A percentile compares a stretch with the other conserved stretches of the same genome.
phyloP scores from a whole-genome alignment of 331 rosid genomes.

The Stylosanthes scabra region DNA sequence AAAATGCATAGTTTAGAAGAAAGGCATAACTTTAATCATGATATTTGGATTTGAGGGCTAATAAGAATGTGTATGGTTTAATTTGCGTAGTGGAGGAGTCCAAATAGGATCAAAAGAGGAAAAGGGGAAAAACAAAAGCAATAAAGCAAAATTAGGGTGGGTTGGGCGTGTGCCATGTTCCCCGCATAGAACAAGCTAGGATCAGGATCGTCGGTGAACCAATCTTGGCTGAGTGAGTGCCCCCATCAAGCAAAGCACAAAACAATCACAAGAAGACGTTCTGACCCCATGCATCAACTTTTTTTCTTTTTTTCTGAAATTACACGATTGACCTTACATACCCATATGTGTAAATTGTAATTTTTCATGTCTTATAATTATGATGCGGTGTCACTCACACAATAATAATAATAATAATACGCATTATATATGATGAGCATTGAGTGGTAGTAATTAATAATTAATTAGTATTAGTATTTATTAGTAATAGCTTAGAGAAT shows the following conservation, averaged over 20 bases:
- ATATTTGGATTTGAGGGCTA: too few relatives aligned
- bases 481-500: background rate
- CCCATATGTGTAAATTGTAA: background rate
- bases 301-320: background rate
- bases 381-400: background rate
- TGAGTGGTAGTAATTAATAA: background rate
- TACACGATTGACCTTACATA: slow-evolving; percentile 13
- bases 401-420: background rate
- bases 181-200: slow-evolving; percentile 23
- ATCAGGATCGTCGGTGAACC: slow-evolving; percentile 47
- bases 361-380: background rate
- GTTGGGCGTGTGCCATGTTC: slow-evolving; percentile 63
- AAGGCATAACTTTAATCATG: slow-evolving; percentile 56
- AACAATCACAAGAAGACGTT: slow-evolving; percentile 28
- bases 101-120: slow-evolving; percentile 39
- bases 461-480: too few relatives aligned
- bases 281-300: slow-evolving; percentile 31
- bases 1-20: slow-evolving; percentile 43
- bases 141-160: slow-evolving; percentile 41
- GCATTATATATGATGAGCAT: background rate
- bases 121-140: slow-evolving; percentile 40
- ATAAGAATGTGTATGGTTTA: background rate
- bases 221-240: background rate
- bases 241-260: background rate
- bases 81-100: slow-evolving; percentile 47